These are phyloP conservation scores for Epichloe sibirici DNA, from an alignment of 2,329 filamentous ascomycete species.

Conservation along the genomic window DNA sequence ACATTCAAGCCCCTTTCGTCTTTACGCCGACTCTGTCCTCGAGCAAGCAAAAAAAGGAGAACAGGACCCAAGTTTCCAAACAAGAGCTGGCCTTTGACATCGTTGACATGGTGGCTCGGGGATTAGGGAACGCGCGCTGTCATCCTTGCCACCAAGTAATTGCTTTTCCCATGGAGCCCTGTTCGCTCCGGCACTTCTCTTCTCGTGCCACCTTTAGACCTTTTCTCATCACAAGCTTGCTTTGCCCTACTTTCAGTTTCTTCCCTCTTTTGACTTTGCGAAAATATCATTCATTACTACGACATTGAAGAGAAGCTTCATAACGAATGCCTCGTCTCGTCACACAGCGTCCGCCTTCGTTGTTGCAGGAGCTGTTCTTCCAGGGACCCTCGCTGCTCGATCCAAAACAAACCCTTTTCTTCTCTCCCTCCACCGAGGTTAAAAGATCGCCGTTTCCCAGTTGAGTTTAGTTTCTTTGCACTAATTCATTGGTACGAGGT, in stretches of 20 bases:
- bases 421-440: background rate
- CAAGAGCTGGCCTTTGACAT: background rate
- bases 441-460: background rate
- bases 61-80: background rate
- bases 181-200: slow-evolving; percentile 1
- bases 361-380: background rate
- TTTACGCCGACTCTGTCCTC: background rate
- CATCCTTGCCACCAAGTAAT: slow-evolving; percentile 4
- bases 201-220: background rate
- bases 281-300: background rate
- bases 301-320: background rate
- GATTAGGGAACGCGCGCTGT: background rate
- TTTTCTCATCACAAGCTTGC: background rate
- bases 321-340: background rate
- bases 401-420: background rate
- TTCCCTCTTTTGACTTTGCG: background rate
- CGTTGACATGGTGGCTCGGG: background rate
- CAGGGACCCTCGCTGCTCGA: background rate
- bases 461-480: background rate
- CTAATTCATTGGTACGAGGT: background rate
- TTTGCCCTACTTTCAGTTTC: background rate
- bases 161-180: background rate
- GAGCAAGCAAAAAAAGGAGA: background rate
- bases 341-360: background rate
- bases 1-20: background rate